Evolutionary conservation across 208 protist genomes (phyloP).

Genomic region (Acanthamoeba culbertsoni): DNA sequence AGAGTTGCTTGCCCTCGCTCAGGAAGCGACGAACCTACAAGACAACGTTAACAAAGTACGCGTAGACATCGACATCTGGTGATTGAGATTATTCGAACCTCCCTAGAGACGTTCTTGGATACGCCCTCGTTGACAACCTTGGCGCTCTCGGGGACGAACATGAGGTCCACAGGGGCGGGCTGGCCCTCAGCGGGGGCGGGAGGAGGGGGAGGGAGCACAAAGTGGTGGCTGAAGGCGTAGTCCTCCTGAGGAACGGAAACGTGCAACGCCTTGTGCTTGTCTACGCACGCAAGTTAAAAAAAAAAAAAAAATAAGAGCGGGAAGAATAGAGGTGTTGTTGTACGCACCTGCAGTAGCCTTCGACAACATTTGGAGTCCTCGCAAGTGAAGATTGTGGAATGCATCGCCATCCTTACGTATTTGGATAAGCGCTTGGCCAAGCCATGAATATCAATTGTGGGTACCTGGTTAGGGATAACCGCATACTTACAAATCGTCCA

Average conservation of each 20-base stretch:
- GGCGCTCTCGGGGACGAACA: background rate
- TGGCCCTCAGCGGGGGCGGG: conserved; percentile 12
- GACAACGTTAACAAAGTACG: background rate
- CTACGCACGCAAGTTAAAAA: background rate
- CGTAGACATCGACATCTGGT: background rate
- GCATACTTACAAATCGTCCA: conserved; percentile 57
- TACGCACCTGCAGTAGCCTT: background rate
- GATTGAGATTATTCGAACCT: background rate
- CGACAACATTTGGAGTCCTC: conserved; percentile 29
- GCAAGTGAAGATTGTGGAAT: conserved; percentile 49
- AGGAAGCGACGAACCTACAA: conserved; percentile 46
- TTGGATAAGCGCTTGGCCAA: background rate
- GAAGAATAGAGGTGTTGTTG: background rate
- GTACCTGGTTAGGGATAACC: conserved; percentile 44
- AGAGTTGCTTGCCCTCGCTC: conserved; percentile 12
- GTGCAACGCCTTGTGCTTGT: conserved; percentile 49
- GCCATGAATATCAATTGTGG: background rate
- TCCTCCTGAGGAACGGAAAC: conserved; percentile 11
- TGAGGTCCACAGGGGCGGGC: conserved; percentile 2
- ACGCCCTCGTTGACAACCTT: conserved; percentile 10
- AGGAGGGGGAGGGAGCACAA: conserved; percentile 11
- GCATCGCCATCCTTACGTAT: conserved; percentile 19
- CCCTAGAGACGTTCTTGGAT: conserved; percentile 21
- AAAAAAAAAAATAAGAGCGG: background rate
- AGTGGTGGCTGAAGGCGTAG: conserved; percentile 30